Evolutionary conservation across 2,329 filamentous ascomycete genomes (phyloP).

Genomic region (Diaporthe australafricana): DNA sequence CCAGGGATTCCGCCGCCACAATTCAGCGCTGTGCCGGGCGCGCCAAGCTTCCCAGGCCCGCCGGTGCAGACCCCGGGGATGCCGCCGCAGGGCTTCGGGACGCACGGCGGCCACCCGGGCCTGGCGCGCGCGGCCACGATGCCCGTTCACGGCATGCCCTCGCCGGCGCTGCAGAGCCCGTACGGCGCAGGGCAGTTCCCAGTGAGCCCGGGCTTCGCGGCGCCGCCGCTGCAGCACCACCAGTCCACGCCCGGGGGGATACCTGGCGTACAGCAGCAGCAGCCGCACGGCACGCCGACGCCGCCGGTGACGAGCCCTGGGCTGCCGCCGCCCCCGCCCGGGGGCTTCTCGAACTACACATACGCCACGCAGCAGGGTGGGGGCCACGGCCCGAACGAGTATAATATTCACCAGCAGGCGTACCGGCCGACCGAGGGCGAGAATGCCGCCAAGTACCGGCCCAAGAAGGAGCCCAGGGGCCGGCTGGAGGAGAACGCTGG

Average conservation of each 20-base stretch:
- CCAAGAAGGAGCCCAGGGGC: constrained; percentile 58
- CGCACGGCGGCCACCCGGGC: constrained; percentile 53
- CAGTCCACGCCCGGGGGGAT: constrained; percentile 3
- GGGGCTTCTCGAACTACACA: constrained; percentile 68
- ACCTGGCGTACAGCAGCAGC: constrained; percentile 30
- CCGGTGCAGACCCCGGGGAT: constrained; percentile 52
- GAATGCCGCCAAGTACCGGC: constrained; percentile 53
- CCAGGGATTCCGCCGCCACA: constrained; percentile 51
- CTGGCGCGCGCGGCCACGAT: constrained; percentile 62
- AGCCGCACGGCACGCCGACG: constrained; percentile 43
- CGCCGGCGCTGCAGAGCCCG: constrained; percentile 55
- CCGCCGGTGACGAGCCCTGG: constrained; percentile 51
- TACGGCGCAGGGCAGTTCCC: constrained; percentile 58
- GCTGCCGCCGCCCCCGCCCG: constrained; percentile 57
- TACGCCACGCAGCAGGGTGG: constrained; percentile 49
- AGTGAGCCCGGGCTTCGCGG: constrained; percentile 56
- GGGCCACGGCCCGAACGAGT: constrained; percentile 53
- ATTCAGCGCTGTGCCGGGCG: constrained; percentile 53
- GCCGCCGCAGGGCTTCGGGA: constrained; percentile 56
- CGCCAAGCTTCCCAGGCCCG: constrained; percentile 54
- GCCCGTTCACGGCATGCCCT: constrained; percentile 55
- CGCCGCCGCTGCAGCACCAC: constrained; percentile 46
- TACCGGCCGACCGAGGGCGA: constrained; percentile 77
- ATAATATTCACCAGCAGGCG: constrained; percentile 74
- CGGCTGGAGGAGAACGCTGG: constrained; percentile 75